Evolutionary conservation across 2,329 filamentous ascomycete genomes (phyloP).

Genomic region (Orbilia ellipsospora): DNA sequence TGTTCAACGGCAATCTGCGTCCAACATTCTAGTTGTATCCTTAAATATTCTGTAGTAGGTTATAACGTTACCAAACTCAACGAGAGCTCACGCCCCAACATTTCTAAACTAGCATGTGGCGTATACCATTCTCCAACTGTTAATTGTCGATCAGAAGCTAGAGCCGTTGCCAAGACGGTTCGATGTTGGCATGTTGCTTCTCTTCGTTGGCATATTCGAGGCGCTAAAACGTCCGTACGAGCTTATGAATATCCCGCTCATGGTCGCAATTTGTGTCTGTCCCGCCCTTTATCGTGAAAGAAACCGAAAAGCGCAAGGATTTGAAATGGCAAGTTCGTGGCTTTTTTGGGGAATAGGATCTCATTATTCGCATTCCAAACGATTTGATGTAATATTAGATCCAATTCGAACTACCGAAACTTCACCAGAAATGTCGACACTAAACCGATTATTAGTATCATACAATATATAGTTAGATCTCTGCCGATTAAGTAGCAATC

Average conservation of each 20-base stretch:
- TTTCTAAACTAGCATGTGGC: too few relatives aligned
- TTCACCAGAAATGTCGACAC: too few relatives aligned
- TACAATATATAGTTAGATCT: too few relatives aligned
- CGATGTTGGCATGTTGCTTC: constrained; percentile 1
- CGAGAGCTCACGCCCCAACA: not conserved
- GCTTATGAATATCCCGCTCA: not conserved
- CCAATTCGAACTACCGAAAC: not conserved
- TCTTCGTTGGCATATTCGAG: not conserved
- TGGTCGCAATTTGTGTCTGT: not conserved
- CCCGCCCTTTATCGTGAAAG: too few relatives aligned
- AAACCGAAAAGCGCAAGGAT: not conserved
- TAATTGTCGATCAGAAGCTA: constrained; percentile 6
- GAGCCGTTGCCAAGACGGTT: constrained; percentile 42
- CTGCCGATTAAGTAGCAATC: too few relatives aligned
- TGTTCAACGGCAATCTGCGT: not conserved
- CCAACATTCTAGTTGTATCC: too few relatives aligned
- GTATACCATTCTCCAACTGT: too few relatives aligned
- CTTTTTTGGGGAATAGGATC: not conserved
- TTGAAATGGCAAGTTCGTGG: constrained; percentile 8
- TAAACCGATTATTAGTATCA: too few relatives aligned
- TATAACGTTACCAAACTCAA: too few relatives aligned
- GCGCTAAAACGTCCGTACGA: not conserved
- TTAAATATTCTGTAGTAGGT: too few relatives aligned
- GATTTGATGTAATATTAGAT: too few relatives aligned
- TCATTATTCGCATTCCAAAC: too few relatives aligned